Conservation (phyloP, 768 basidiomycete species). For the Boletus huronensis region DNA sequence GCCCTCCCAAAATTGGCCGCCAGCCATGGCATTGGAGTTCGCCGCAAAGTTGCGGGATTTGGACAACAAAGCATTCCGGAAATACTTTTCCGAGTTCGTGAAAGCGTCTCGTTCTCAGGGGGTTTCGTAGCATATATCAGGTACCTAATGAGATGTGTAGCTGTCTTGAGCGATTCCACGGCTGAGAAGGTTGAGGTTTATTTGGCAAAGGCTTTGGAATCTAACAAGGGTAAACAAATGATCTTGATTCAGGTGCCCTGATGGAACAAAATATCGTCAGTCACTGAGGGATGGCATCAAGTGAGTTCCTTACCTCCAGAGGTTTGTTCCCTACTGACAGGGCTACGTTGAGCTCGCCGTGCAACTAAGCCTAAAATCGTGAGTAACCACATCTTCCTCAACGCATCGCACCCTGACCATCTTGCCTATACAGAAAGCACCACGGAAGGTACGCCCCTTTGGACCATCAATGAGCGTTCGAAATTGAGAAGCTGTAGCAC, state of each 20-base stretch:
- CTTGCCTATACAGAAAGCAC: conserved; percentile 38
- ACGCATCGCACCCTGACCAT: conserved; percentile 18
- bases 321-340: conserved; percentile 13
- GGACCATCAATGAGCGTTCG: background rate
- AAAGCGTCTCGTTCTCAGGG: conserved; percentile 58
- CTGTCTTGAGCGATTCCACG: background rate
- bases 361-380: conserved; percentile 41
- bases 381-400: conserved; percentile 29
- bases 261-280: conserved; percentile 16
- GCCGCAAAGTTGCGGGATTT: conserved; percentile 69
- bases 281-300: conserved; percentile 28
- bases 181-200: conserved; percentile 6
- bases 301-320: conserved; percentile 14
- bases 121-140: conserved; percentile 42
- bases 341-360: conserved; percentile 23
- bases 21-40: conserved; percentile 73
- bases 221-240: conserved; percentile 33
- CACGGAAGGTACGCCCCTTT: conserved; percentile 40
- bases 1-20: conserved; percentile 86
- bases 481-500: conserved; percentile 44
- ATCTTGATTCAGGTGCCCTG: conserved; percentile 10
- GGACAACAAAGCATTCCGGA: conserved; percentile 74
- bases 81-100: conserved; percentile 85
- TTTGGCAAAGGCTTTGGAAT: conserved; percentile 33
- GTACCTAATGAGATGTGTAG: background rate